Conservation (phyloP, 352 stramenopile species). For the Aphanomyces euteiches region DNA sequence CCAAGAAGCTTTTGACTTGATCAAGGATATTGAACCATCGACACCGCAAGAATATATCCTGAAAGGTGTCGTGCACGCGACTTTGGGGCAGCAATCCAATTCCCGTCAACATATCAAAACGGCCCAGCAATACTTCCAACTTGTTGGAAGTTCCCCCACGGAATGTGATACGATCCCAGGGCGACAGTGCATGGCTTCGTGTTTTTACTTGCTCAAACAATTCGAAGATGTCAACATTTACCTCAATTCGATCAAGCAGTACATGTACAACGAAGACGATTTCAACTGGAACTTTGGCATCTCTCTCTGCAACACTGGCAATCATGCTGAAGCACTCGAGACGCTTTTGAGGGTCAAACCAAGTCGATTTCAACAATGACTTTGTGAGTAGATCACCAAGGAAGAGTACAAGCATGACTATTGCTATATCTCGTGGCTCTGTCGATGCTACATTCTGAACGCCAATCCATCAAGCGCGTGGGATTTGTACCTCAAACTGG, state of each 20-base stretch:
- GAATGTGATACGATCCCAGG: conserved; percentile 97
- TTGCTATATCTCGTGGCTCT: conserved; percentile 88
- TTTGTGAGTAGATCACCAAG: conserved; percentile 34
- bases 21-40: conserved; percentile 92
- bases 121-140: conserved; percentile 91
- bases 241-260: conserved; percentile 94
- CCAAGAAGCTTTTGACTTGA: conserved; percentile 91
- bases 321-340: conserved; percentile 92
- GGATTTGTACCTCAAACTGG: conserved; percentile 96
- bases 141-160: conserved; percentile 89
- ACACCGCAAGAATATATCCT: conserved; percentile 92
- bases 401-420: conserved; percentile 93
- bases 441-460: conserved; percentile 94
- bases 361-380: not conserved
- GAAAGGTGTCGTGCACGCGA: conserved; percentile 88
- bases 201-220: conserved; percentile 95
- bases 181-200: conserved; percentile 96
- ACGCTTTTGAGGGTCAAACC: conserved; percentile 85
- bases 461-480: conserved; percentile 91
- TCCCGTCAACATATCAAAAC: conserved; percentile 91
- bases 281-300: conserved; percentile 99
- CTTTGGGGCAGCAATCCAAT: conserved; percentile 82
- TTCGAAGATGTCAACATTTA: conserved; percentile 98
- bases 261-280: conserved; percentile 95
- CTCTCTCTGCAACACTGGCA: conserved; percentile 86